These are phyloP conservation scores for Scenedesmus sp. DNA, from an alignment of 163 green algal species.

Conservation along the genomic window DNA sequence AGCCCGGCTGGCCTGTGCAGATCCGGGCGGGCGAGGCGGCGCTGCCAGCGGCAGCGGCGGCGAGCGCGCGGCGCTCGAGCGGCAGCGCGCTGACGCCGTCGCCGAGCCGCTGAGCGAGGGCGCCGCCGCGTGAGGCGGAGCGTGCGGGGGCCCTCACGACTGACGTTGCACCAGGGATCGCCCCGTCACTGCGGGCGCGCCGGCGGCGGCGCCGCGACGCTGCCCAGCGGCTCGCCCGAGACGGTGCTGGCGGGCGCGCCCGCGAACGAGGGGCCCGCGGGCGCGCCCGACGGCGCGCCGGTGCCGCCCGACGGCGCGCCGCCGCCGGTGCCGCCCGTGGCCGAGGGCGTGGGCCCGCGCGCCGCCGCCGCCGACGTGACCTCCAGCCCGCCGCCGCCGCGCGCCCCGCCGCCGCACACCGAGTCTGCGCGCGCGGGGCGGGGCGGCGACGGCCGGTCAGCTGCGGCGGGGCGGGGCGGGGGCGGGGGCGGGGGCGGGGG, in stretches of 20 bases:
- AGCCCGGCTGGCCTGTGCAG: no score
- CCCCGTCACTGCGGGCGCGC: no score
- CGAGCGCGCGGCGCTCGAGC: no score
- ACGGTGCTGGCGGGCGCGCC: constrained; percentile 28
- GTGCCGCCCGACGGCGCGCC: constrained; percentile 10
- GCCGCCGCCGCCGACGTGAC: constrained; percentile 39
- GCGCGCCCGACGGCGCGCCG: constrained; percentile 12
- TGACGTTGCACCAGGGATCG: no score
- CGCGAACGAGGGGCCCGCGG: not conserved
- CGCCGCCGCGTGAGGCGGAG: no score
- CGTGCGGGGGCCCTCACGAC: no score
- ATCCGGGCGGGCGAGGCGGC: no score
- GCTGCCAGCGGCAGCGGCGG: no score
- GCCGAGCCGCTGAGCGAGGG: no score
- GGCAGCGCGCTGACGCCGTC: no score
- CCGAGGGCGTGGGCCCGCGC: constrained; percentile 36
- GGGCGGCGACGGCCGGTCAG: not conserved
- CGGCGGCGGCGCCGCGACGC: not conserved
- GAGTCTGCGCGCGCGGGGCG: constrained; percentile 31
- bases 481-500: no score
- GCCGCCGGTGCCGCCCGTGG: constrained; percentile 6
- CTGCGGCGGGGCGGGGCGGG: not conserved
- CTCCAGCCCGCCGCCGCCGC: constrained; percentile 9
- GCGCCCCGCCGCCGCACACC: constrained; percentile 34
- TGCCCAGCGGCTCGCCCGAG: constrained; percentile 36